Evolutionary conservation across 495 filamentous ascomycete species (phyloP).

Genomic region (Astrocystis sublimbata): DNA sequence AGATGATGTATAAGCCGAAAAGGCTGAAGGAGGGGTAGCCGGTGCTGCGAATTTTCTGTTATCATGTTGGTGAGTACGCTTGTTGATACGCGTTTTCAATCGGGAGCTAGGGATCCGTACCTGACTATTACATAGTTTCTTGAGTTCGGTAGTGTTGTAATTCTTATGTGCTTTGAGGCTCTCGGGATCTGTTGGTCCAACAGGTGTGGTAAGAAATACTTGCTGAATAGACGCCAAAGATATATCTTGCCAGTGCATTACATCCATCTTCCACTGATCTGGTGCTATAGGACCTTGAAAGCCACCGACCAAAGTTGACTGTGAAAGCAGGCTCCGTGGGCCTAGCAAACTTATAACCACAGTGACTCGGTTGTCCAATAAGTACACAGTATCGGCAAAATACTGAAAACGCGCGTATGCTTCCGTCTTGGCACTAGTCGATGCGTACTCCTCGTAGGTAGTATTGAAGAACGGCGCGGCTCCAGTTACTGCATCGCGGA

Average conservation of each 20-base stretch:
- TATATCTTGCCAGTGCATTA: not conserved
- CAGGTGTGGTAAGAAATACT: not conserved
- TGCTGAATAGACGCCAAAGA: not conserved
- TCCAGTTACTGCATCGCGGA: not conserved
- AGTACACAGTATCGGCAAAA: not conserved
- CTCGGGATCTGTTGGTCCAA: not conserved
- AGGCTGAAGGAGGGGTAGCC: not conserved
- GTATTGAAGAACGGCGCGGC: not conserved
- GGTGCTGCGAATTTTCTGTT: too few relatives aligned
- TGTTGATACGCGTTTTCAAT: too few relatives aligned
- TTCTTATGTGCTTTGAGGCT: too few relatives aligned
- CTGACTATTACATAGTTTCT: too few relatives aligned
- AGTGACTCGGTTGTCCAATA: not conserved
- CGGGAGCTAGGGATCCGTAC: too few relatives aligned
- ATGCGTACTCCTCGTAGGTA: not conserved
- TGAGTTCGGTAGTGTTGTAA: too few relatives aligned
- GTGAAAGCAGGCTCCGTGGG: too few relatives aligned
- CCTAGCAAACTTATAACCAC: not conserved
- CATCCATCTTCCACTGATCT: not conserved
- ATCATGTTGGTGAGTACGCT: too few relatives aligned
- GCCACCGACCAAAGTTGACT: too few relatives aligned
- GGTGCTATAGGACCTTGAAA: not conserved
- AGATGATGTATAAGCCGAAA: not conserved
- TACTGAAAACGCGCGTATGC: not conserved
- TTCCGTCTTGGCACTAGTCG: not conserved